Percentiles rank a stretch among this genome's conserved stretches.
Evolutionary conservation across 2,329 filamentous ascomycete species (phyloP).

Genomic region (Emergomyces pasteurianus): DNA sequence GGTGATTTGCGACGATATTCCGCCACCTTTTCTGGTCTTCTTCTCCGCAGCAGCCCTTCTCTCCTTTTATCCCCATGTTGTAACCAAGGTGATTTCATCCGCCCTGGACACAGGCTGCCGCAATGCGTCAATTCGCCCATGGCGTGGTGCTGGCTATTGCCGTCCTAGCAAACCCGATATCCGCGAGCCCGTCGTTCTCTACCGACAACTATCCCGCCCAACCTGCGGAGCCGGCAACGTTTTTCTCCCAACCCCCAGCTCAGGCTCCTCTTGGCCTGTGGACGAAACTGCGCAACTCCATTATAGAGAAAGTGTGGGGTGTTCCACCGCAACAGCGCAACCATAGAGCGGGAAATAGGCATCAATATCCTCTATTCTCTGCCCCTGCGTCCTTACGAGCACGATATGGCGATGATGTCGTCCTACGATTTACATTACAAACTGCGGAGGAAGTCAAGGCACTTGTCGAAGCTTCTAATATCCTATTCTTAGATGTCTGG

Average conservation of each 20-base stretch:
- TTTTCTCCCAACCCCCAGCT: slow-evolving; percentile 18
- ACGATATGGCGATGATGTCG: slow-evolving; percentile 67
- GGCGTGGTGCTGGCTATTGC: slow-evolving; percentile 1
- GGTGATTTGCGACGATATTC: neutral
- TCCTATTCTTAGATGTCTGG: slow-evolving; percentile 83
- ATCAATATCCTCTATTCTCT: slow-evolving; percentile 9
- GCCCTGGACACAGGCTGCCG: neutral
- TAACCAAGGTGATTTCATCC: neutral
- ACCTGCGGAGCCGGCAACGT: slow-evolving; percentile 19
- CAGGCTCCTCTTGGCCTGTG: slow-evolving; percentile 21
- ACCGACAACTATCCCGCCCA: slow-evolving; percentile 17
- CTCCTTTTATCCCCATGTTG: neutral
- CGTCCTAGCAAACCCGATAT: slow-evolving; percentile 22
- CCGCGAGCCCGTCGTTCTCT: slow-evolving; percentile 1
- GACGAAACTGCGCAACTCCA: slow-evolving; percentile 29
- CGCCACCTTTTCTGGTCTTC: neutral
- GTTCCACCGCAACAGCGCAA: slow-evolving; percentile 20
- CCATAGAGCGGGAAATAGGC: slow-evolving; percentile 9
- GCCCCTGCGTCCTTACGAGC: slow-evolving; percentile 31
- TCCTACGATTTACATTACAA: slow-evolving; percentile 71
- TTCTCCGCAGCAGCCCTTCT: neutral
- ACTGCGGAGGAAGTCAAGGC: slow-evolving; percentile 55
- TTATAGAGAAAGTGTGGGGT: slow-evolving; percentile 34
- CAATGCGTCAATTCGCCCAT: neutral
- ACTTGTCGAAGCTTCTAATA: slow-evolving; percentile 59